Base-by-base conservation (phyloP, 2,329 filamentous ascomycete genomes). In the Neopestalotiopsis rosae region DNA sequence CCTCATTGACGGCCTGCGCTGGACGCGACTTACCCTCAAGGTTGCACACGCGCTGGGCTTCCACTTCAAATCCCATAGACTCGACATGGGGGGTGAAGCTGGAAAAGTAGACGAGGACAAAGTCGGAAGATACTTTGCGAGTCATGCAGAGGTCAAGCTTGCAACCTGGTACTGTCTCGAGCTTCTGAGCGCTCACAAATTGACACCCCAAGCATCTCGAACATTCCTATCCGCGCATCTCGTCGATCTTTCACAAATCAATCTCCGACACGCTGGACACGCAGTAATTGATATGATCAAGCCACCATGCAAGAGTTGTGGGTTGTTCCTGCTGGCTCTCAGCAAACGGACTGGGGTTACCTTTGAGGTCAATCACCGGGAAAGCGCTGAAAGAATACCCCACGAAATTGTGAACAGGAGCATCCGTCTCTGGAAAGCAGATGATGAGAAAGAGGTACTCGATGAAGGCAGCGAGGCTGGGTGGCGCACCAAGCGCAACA, bases 141-240 rank as follows among this genome's bases (percentile, higher is more conserved):
- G 20, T 1, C 65, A 67, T 52, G 65, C 38, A 20, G 65, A 67
- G 34, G 14, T n/a, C 6, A 30, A 61, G n/a, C 52, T 67, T 2
- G 65, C 65, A 1, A 56, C 38, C 1, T 67, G 65, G 65, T 67
- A 59, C 14, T 67, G 52, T 7, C 30, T 24, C 7, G 28, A 52
- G 6, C 10, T 59, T 10, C 7, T 59, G 4, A 52, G 32, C 4
- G 52, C 32, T 6, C 3, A 42, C 9, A 45, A 45, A 34, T 42
- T 30, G 3, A 42, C 14, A n/a, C 65, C 65, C 0, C 24, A 42
- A 6, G 30, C 65, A 2, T 59, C 32, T 4, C 17, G 17, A 6
- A 38, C 52, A 7, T 67, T 38, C 28, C 40, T 61, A 6, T 52
- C 65, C 2, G 5, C n/a, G 28, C 13, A 67, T 42, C 52, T 67